Evolutionary conservation across 2,329 filamentous ascomycete genomes (phyloP).

Genomic region (Ophiostoma himal-ulmi): DNA sequence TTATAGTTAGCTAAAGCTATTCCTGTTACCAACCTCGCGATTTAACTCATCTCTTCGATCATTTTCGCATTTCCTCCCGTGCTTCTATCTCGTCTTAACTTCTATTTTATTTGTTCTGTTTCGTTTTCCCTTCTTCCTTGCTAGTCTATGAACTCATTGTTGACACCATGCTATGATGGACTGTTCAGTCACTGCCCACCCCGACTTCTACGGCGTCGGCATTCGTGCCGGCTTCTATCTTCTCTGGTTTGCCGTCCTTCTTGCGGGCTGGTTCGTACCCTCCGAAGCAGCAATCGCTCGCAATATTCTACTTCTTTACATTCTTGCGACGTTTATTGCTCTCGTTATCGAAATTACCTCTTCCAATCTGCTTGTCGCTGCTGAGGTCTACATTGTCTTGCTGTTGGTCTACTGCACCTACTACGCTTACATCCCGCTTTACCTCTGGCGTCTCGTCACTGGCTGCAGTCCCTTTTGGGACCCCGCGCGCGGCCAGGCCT

Average conservation of each 20-base stretch:
- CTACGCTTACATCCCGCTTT: conserved; percentile 25
- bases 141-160: background rate
- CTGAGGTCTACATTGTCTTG: conserved; percentile 27
- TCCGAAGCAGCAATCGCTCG: background rate
- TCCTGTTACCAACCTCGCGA: too few relatives aligned
- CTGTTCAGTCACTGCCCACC: conserved; percentile 44
- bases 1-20: too few relatives aligned
- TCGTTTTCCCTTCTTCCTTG: background rate
- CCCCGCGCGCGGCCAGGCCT: conserved; percentile 24
- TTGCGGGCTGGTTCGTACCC: conserved; percentile 13
- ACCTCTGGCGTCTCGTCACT: conserved; percentile 27
- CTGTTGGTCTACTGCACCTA: conserved; percentile 24
- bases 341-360: background rate
- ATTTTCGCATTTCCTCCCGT: too few relatives aligned
- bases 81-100: too few relatives aligned
- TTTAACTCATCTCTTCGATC: too few relatives aligned
- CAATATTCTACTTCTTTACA: conserved; percentile 1
- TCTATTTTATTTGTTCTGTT: too few relatives aligned
- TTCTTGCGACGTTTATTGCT: background rate
- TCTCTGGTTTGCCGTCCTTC: conserved; percentile 19
- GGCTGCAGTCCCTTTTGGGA: conserved; percentile 28
- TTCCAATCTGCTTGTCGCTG: background rate
- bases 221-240: conserved; percentile 21
- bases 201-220: conserved; percentile 22
- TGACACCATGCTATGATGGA: conserved; percentile 32